Evolutionary conservation across 2,329 filamentous ascomycete genomes (phyloP), one percentile per base, ranked within the genome.

Genomic region (Shiraia bambusicola): DNA sequence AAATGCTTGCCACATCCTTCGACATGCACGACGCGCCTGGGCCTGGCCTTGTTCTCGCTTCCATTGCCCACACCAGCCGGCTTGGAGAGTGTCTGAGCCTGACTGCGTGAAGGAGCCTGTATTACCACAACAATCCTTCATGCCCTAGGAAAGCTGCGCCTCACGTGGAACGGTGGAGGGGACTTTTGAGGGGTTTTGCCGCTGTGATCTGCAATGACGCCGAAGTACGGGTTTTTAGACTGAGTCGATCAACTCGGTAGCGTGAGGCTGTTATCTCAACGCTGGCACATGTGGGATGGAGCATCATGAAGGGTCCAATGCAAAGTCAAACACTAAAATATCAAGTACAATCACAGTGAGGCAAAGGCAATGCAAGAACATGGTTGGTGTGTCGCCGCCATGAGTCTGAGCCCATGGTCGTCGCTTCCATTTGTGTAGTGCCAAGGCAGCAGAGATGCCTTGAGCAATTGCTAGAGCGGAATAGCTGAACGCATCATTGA

Each of bases 381-480:
- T 12, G 17, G 40, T 17, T 40, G 45, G 27, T 35, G 42, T 50
- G 37, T 44, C 37, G 29, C 50, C 37, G 47, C 51, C 55, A 51
- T 47, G 52, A 42, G 49, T 36, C 37, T 29, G 13, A 39, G 45
- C 47, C 40, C 51, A 52, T 52, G 50, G 37, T 47, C 43, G 39
- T 51, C 42, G 36, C 34, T 51, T 55, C 45, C 44, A 58, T 60
- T 59, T 22, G 38, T 45, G 29, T 35, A 19, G 27, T 40, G 44
- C 48, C 44, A 34, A 45, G 25, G 44, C 50, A 52, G 40, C 42
- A 39, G 49, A 50, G 19, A 22, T 56, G 54, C 28, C 47, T 54
- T 49, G 26, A 34, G 34, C 36, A 47, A 40, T 47, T 39, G 42
- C 45, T 39, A 50, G 45, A 52, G 54, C 49, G 47, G 45, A 51